Evolutionary conservation across 2,329 filamentous ascomycete species (phyloP).

Genomic region (Fusarium newnesense): DNA sequence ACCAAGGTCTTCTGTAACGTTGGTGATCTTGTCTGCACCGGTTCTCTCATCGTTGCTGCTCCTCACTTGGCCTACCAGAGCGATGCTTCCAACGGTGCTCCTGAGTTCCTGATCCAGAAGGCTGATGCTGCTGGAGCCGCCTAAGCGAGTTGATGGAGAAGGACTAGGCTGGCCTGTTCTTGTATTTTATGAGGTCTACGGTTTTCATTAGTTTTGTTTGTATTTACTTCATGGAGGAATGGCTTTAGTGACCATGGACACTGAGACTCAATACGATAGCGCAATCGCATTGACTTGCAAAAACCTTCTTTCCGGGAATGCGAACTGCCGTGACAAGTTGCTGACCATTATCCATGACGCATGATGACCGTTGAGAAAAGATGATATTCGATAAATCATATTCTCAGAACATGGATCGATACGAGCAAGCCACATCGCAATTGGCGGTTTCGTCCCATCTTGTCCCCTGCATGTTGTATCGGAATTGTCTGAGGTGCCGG

Average conservation of each 20-base stretch:
- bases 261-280: not conserved
- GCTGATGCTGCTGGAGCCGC: slow-evolving; percentile 15
- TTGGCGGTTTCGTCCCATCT: not conserved
- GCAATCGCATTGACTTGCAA: not conserved
- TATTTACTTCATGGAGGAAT: not conserved
- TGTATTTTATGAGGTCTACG: not conserved
- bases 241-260: not conserved
- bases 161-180: slow-evolving; percentile 18
- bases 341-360: not conserved
- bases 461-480: not conserved
- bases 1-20: slow-evolving; percentile 52
- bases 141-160: not conserved
- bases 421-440: not conserved
- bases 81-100: slow-evolving; percentile 7
- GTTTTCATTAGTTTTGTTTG: not conserved
- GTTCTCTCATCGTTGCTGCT: slow-evolving; percentile 45
- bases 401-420: not conserved
- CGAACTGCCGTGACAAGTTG: not conserved
- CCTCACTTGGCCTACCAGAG: slow-evolving; percentile 27
- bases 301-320: fast-evolving
- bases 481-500: not conserved
- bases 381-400: not conserved
- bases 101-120: slow-evolving; percentile 30
- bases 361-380: not conserved
- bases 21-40: slow-evolving; percentile 51